phyloP scores from a whole-genome alignment of 768 basidiomycete genomes.

The Brasilioporus rufonigricans region DNA sequence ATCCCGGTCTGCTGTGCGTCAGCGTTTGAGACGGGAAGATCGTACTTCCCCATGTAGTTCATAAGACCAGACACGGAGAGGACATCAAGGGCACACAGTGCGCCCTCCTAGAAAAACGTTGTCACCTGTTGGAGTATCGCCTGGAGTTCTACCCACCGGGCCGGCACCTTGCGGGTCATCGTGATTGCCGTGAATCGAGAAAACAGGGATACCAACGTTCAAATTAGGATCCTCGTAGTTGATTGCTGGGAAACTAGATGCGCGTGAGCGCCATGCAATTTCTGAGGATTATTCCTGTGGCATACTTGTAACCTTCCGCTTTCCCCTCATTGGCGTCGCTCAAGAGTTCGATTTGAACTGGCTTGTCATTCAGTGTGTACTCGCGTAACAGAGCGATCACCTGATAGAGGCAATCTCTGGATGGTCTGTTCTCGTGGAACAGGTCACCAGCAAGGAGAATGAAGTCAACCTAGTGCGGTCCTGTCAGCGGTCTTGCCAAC shows the following conservation, averaged over 20 bases:
- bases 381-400: slow-evolving; percentile 88
- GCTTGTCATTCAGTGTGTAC: slow-evolving; percentile 84
- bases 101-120: slow-evolving; percentile 69
- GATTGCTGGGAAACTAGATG: slow-evolving; percentile 82
- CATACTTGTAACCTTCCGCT: slow-evolving; percentile 79
- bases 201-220: slow-evolving; percentile 94
- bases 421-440: slow-evolving; percentile 97
- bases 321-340: slow-evolving; percentile 93
- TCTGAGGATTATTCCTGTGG: not conserved
- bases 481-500: slow-evolving; percentile 2
- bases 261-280: not conserved
- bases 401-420: slow-evolving; percentile 84
- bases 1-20: slow-evolving; percentile 70
- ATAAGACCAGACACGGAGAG: slow-evolving; percentile 91
- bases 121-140: not conserved
- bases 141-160: slow-evolving; percentile 49
- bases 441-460: slow-evolving; percentile 93
- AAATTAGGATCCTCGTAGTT: slow-evolving; percentile 98
- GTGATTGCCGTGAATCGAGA: slow-evolving; percentile 99
- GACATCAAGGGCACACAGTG: slow-evolving; percentile 91
- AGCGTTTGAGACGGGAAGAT: slow-evolving; percentile 73
- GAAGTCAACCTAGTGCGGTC: slow-evolving; percentile 76
- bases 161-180: slow-evolving; percentile 98
- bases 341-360: slow-evolving; percentile 86
- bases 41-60: slow-evolving; percentile 98